Conservation (phyloP, 2,329 filamentous ascomycete genomes). For the Aureobasidium uvarum region DNA sequence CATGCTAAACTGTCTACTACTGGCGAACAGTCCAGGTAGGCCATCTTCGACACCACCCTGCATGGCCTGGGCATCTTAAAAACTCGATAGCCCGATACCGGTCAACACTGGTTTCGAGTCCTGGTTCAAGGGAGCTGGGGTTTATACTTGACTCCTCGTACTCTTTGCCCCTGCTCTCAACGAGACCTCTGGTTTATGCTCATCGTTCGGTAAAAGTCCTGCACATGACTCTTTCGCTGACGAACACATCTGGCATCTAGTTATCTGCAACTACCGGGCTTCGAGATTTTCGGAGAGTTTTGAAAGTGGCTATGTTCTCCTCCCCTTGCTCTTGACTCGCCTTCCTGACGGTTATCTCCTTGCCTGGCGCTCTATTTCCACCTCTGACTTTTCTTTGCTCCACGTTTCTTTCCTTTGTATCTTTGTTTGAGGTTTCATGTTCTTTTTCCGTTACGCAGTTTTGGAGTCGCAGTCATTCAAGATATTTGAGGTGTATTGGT, state of each 20-base stretch:
- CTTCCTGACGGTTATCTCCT: not conserved
- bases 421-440: not conserved
- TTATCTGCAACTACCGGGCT: not conserved
- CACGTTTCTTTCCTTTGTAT: not conserved
- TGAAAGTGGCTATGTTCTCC: not conserved
- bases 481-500: no score
- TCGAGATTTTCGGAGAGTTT: not conserved
- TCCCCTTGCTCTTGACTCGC: not conserved
- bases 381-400: not conserved
- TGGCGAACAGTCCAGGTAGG: not conserved
- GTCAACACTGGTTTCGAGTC: not conserved
- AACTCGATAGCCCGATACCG: not conserved
- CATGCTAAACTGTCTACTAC: not conserved
- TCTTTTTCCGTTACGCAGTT: not conserved
- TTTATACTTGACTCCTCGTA: not conserved
- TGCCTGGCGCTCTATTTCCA: not conserved
- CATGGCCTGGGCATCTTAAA: not conserved
- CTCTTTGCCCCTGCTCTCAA: not conserved
- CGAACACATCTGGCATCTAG: not conserved
- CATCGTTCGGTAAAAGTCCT: not conserved
- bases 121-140: not conserved
- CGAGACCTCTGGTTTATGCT: not conserved
- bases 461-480: no score
- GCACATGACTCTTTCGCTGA: not conserved
- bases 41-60: not conserved